Conservation (phyloP, 345 rosid species). For the Geranium rotundifolium region DNA sequence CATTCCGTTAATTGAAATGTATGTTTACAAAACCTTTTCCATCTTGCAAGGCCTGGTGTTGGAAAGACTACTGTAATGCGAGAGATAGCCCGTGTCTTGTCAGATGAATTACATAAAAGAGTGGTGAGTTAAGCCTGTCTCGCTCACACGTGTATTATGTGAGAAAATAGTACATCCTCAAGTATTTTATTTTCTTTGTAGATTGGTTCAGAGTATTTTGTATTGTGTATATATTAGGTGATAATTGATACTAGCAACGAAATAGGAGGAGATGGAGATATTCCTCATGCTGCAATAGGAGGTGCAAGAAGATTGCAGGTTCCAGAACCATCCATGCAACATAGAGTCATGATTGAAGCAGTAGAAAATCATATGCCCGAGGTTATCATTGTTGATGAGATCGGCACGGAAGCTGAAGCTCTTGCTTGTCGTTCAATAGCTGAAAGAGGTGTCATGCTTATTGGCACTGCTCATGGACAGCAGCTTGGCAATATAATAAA, state of each 20-base stretch:
- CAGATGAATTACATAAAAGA: constrained; percentile 50
- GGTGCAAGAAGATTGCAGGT: constrained; percentile 75
- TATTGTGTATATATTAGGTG: constrained; percentile 22
- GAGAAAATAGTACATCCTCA: too few species aligned
- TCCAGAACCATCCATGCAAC: constrained; percentile 48
- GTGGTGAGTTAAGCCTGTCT: constrained; percentile 32
- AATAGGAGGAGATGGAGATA: constrained; percentile 68
- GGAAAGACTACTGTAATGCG: constrained; percentile 66
- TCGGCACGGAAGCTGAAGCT: constrained; percentile 60
- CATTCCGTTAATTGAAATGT: too few species aligned
- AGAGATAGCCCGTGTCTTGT: constrained; percentile 55
- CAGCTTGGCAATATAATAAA: constrained; percentile 45
- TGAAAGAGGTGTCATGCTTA: constrained; percentile 58
- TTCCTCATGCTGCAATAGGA: constrained; percentile 69
- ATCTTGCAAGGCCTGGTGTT: constrained; percentile 43
- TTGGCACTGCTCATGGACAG: constrained; percentile 65
- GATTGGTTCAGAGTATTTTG: too few species aligned
- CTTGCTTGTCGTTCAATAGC: constrained; percentile 57
- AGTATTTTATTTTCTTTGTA: too few species aligned
- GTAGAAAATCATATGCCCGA: constrained; percentile 81
- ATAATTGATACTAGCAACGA: constrained; percentile 69
- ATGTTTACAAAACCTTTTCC: background rate
- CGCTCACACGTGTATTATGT: too few species aligned
- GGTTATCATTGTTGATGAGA: constrained; percentile 59
- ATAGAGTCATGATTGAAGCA: constrained; percentile 63